A percentile compares a stretch with the other conserved stretches of the same genome.
These are phyloP conservation scores for Hymenoscyphus scutula DNA, from an alignment of 2,329 filamentous ascomycete species.

Conservation along the genomic window DNA sequence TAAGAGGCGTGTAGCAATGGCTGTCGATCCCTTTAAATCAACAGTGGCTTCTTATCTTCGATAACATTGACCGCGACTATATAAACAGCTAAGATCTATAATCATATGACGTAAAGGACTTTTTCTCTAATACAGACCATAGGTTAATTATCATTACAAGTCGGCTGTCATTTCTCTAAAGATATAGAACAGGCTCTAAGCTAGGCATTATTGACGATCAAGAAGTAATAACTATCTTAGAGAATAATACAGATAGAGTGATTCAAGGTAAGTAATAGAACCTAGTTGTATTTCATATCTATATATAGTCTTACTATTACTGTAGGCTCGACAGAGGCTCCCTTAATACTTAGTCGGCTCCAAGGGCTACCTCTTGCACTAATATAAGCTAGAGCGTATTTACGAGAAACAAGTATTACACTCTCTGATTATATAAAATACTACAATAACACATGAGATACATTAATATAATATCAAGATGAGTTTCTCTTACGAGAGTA, in stretches of 20 bases:
- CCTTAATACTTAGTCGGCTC: slow-evolving; percentile 26
- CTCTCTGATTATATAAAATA: slow-evolving; percentile 42
- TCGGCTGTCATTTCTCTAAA: slow-evolving; percentile 18
- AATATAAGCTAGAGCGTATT: slow-evolving; percentile 45
- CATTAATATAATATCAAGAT: slow-evolving; percentile 33
- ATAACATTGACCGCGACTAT: slow-evolving; percentile 36
- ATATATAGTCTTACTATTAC: slow-evolving; percentile 6
- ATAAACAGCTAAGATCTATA: slow-evolving; percentile 13
- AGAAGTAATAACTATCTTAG: slow-evolving; percentile 15
- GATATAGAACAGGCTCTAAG: slow-evolving; percentile 8
- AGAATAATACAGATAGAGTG: slow-evolving; percentile 12
- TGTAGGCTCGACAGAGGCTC: slow-evolving; percentile 12
- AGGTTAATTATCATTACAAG: slow-evolving; percentile 26
- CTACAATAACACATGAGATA: slow-evolving; percentile 42
- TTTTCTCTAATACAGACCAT: slow-evolving; percentile 15
- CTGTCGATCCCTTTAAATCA: slow-evolving; percentile 25
- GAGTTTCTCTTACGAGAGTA: slow-evolving; percentile 41
- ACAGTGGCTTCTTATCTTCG: slow-evolving; percentile 38
- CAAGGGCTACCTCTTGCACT: slow-evolving; percentile 45
- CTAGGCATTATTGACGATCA: slow-evolving; percentile 12
- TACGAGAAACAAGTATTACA: slow-evolving; percentile 41
- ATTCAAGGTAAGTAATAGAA: slow-evolving; percentile 12
- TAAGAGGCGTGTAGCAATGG: slow-evolving; percentile 15
- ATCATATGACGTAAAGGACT: slow-evolving; percentile 14
- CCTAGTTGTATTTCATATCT: slow-evolving; percentile 14